Percentiles rank a stretch among this genome's conserved stretches.
Evolutionary conservation across 2,329 filamentous ascomycete genomes (phyloP).

Genomic region (Pseudogymnoascus sp.): DNA sequence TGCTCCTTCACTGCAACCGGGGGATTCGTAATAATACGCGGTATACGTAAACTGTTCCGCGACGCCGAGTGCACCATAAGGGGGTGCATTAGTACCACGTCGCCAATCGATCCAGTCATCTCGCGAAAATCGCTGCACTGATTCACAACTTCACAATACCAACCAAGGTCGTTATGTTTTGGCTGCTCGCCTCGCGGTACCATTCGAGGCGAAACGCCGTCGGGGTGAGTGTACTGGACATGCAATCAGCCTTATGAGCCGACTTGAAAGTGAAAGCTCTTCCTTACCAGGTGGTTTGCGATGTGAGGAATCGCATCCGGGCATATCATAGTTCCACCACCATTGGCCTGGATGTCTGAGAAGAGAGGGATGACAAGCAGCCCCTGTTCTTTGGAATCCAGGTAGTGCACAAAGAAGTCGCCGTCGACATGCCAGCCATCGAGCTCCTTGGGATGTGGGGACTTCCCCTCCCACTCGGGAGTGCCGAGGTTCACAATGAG

Average conservation of each 20-base stretch:
- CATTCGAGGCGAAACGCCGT: conserved; percentile 60
- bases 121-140: conserved; percentile 39
- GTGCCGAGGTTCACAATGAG: conserved; percentile 64
- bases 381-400: conserved; percentile 62
- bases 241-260: not conserved
- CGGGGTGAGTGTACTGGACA: conserved; percentile 44
- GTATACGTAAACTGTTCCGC: conserved; percentile 38
- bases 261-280: not conserved
- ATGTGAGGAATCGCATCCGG: conserved; percentile 48
- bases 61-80: conserved; percentile 46
- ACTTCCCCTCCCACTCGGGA: conserved; percentile 40
- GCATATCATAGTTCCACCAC: conserved; percentile 58
- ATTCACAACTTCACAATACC: conserved; percentile 24
- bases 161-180: conserved; percentile 28
- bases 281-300: conserved; percentile 42
- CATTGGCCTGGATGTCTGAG: conserved; percentile 50
- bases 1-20: conserved; percentile 41
- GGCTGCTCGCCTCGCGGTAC: conserved; percentile 40
- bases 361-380: conserved; percentile 61
- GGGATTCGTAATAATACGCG: conserved; percentile 47
- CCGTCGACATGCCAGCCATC: conserved; percentile 61
- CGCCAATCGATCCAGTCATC: conserved; percentile 42
- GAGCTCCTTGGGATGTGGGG: conserved; percentile 43
- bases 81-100: conserved; percentile 46
- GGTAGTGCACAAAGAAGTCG: conserved; percentile 64